phyloP scores from a whole-genome alignment of 2,329 filamentous ascomycete genomes.

The Aureobasidium sp. region DNA sequence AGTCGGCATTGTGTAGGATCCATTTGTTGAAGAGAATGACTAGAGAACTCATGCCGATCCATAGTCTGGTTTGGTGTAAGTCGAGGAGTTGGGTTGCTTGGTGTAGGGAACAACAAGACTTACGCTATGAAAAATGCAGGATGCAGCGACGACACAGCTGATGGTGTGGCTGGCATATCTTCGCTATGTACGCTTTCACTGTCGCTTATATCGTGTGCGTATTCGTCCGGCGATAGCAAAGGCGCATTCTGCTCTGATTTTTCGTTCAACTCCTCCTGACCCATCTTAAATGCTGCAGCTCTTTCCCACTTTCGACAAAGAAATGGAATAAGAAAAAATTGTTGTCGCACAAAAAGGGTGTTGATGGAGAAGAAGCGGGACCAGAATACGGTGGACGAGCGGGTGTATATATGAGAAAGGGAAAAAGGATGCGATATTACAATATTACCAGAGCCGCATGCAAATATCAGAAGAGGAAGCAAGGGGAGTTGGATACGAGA shows the following conservation, averaged over 20 bases:
- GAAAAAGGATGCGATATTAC: background rate
- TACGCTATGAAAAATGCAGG: conserved; percentile 77
- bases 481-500: conserved; percentile 1
- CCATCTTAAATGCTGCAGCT: background rate
- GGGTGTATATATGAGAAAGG: background rate
- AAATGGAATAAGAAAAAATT: background rate
- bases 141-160: conserved; percentile 44
- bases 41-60: conserved; percentile 73
- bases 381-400: no score
- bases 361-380: background rate
- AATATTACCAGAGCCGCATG: background rate
- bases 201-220: background rate
- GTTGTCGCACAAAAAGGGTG: background rate
- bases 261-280: background rate
- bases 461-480: background rate
- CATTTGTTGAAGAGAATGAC: conserved; percentile 91
- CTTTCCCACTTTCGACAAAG: background rate
- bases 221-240: background rate
- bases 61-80: conserved; percentile 41
- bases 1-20: conserved; percentile 67
- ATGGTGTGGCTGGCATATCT: background rate
- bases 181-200: background rate
- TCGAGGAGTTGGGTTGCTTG: background rate
- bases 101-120: conserved; percentile 18
- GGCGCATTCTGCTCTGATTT: conserved; percentile 6